Evolutionary conservation across 768 basidiomycete species (phyloP).

Genomic region (Filobasidium wieringae): DNA sequence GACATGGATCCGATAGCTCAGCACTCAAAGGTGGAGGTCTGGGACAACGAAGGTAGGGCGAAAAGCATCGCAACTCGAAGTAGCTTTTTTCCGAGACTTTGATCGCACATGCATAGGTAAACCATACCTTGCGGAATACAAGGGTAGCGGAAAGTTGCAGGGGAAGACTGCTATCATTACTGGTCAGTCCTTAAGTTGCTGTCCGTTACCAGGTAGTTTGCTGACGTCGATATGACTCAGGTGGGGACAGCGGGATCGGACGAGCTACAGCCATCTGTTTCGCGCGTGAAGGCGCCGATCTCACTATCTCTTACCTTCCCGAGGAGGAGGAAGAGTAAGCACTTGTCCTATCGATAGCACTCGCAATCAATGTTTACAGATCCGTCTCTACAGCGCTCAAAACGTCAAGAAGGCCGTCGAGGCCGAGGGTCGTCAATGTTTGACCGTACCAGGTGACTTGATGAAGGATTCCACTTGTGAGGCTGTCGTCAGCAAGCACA

Average conservation of each 20-base stretch:
- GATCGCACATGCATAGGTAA: too few species aligned
- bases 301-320: slow-evolving; percentile 46
- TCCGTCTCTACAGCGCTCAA: slow-evolving; percentile 37
- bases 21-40: slow-evolving; percentile 40
- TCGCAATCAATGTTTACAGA: background rate
- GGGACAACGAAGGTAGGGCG: slow-evolving; percentile 47
- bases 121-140: too few species aligned
- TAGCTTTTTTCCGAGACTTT: background rate
- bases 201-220: background rate
- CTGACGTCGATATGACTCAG: background rate
- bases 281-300: slow-evolving; percentile 42
- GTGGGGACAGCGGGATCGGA: slow-evolving; percentile 29
- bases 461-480: slow-evolving; percentile 43
- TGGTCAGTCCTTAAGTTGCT: slow-evolving; percentile 20
- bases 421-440: slow-evolving; percentile 39
- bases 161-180: slow-evolving; percentile 37
- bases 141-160: slow-evolving; percentile 45
- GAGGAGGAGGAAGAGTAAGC: slow-evolving; percentile 48
- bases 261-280: slow-evolving; percentile 35
- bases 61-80: slow-evolving; percentile 5
- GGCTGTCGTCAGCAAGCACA: slow-evolving; percentile 45
- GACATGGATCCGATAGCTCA: slow-evolving; percentile 43
- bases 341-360: background rate
- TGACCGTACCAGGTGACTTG: slow-evolving; percentile 41
- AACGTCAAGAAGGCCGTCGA: slow-evolving; percentile 46